Evolutionary conservation across 225 moss, liverwort and hornwort genomes (phyloP), one percentile per base, ranked within the genome.

Genomic region (Pseudisothecium myosuroides): DNA sequence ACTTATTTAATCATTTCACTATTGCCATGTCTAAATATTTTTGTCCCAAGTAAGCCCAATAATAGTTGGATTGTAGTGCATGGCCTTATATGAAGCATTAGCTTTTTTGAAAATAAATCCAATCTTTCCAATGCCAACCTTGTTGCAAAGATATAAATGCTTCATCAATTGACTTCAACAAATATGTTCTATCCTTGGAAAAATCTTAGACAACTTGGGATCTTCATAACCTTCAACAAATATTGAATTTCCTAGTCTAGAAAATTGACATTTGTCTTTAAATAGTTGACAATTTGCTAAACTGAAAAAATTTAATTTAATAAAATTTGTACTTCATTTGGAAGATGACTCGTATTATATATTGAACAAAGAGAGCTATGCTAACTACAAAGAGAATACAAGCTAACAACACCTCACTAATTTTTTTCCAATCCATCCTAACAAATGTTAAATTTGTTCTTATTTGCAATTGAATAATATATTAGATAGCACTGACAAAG

Each of bases 151-250:
- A 3, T 17, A 16, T 56, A 56, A 56, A 22, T 26, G 7, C 24
- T 11, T 37, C 5, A 11, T 28, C 0, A 29, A 2, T 39, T 56
- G 12, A 3, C 1, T 28, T 58, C 17, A 59, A 58, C 4, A 29
- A 41, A 59, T 17, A 39, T 11, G 2, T 17, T 28, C 7, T 7
- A 27, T 0, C 3, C 2, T 39, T 26, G 3, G 3, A 59, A 1
- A 39, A 59, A 41, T 27, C 12, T 80, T 58, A 39, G 17, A 9
- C 17, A 16, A 78, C 17, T 26, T 78, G 16, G 5, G 2, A 24
- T 55, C 16, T 55, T n/a, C 11, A 17, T 17, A 55, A 37, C 6
- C 37, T 39, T 56, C 18, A 56, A 29, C 6, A 78, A 55, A 55
- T 39, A 56, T 80, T 58, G 41, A 80, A 39, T 58, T 65, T 58